phyloP scores from a whole-genome alignment of 2,329 filamentous ascomycete species.

The Cytospora leucostoma region DNA sequence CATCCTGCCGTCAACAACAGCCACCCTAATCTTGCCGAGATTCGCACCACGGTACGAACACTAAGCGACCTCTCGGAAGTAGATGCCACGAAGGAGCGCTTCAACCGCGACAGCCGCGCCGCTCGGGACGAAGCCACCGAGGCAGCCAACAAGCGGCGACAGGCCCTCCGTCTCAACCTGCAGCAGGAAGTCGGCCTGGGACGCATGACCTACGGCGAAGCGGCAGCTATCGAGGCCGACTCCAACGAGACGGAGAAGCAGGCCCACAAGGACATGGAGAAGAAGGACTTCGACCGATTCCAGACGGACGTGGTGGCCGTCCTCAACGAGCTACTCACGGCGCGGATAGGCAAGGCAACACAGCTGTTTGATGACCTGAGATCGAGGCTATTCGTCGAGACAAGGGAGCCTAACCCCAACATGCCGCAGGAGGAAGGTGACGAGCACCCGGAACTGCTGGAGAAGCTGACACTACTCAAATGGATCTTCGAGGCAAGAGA shows the following conservation, averaged over 20 bases:
- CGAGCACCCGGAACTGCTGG: constrained; percentile 88
- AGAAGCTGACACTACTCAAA: constrained; percentile 91
- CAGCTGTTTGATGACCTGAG: constrained; percentile 76
- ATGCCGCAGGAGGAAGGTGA: constrained; percentile 93
- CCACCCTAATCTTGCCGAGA: constrained; percentile 83
- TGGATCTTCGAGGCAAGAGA: constrained; percentile 98
- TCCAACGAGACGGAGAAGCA: constrained; percentile 70
- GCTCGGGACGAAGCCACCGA: constrained; percentile 57
- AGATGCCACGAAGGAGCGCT: constrained; percentile 66
- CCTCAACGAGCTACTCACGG: constrained; percentile 75
- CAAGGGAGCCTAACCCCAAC: constrained; percentile 69
- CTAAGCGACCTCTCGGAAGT: constrained; percentile 75
- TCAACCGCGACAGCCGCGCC: constrained; percentile 56
- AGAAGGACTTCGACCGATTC: constrained; percentile 81
- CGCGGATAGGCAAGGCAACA: constrained; percentile 72
- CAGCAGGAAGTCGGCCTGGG: constrained; percentile 78
- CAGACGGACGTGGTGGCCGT: constrained; percentile 82
- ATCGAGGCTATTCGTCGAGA: constrained; percentile 71
- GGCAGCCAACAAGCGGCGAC: constrained; percentile 55
- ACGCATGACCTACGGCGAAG: constrained; percentile 79
- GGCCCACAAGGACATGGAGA: constrained; percentile 70
- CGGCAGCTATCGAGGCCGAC: constrained; percentile 77
- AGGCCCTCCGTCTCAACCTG: constrained; percentile 71
- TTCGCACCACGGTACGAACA: constrained; percentile 71
- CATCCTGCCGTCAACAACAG: constrained; percentile 95